Evolutionary conservation across 306 rosid genomes (phyloP).

Genomic region (Arachis hypogaea): DNA sequence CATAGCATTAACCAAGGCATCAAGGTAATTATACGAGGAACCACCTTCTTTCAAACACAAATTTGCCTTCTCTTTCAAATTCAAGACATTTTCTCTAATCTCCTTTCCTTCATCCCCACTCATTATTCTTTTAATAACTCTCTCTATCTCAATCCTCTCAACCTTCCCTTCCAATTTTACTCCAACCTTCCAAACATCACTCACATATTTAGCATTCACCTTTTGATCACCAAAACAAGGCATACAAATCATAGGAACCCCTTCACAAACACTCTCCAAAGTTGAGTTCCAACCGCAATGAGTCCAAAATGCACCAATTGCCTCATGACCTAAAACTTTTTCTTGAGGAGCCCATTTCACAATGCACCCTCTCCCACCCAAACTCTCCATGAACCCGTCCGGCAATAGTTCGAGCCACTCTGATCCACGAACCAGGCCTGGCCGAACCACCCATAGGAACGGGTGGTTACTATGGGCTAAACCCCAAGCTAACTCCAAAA

Average conservation of each 20-base stretch:
- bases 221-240: slow-evolving; percentile 55
- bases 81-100: slow-evolving; percentile 47
- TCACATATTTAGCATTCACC: slow-evolving; percentile 58
- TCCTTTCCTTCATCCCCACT: slow-evolving; percentile 44
- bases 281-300: slow-evolving; percentile 75
- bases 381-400: slow-evolving; percentile 41
- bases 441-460: slow-evolving; percentile 65
- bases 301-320: slow-evolving; percentile 62
- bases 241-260: slow-evolving; percentile 68
- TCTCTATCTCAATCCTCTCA: slow-evolving; percentile 53
- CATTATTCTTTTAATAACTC: slow-evolving; percentile 42
- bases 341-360: slow-evolving; percentile 77
- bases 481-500: slow-evolving; percentile 62
- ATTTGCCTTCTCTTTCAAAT: slow-evolving; percentile 50
- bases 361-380: slow-evolving; percentile 46
- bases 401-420: slow-evolving; percentile 55
- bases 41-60: slow-evolving; percentile 40
- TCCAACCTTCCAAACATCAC: slow-evolving; percentile 60
- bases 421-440: slow-evolving; percentile 43
- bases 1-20: slow-evolving; percentile 24
- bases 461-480: slow-evolving; percentile 53
- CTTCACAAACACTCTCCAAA: slow-evolving; percentile 56
- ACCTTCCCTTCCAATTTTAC: slow-evolving; percentile 38
- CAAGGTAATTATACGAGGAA: slow-evolving; percentile 38
- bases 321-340: slow-evolving; percentile 53